Base-by-base conservation (phyloP, 108 stramenopile genomes). In the Aurantiochytrium sp. region DNA sequence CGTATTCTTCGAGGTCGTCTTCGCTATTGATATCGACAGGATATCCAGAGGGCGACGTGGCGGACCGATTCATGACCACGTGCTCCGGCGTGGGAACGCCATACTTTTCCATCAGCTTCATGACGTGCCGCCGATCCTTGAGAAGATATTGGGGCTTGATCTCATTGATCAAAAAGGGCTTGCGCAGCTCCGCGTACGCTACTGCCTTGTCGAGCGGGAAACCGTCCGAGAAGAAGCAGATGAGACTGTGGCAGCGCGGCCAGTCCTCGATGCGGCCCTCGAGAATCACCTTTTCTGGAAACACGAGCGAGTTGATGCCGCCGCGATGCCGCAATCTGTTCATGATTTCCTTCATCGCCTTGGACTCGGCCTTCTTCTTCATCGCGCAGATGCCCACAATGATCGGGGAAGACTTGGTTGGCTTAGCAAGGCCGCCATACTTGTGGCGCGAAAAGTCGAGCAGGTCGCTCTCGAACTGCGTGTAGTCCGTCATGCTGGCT, bases 381-480 rank as follows among this genome's bases (percentile, higher is more conserved):
- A 98, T 97, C 90, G 99, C 99, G 88, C 99, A 99, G 28, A 99
- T 96, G 0, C 99, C 99, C 4, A 99, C 87, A 53, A 92, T 93
- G 35, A 98, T 97, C 43, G 28, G 58, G 8, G 5, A 8, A 51
- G 29, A n/a, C 57, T 23, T 58, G 19, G 14, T 57, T 5, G 87
- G 87, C 87, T 83, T 83, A 12, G 76, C 23, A 10, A 83, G 51
- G 49, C 49, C 45, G 49, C 76, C 76, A 28, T 4, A 83, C 76
- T 83, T 4, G 76, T 83, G 76, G 19, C 51, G 19, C 76, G 76
- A 21, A 12, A 83, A 35, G 76, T 83, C 76, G 10, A 6, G 6
- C 49, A 83, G 12, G 76, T 83, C 76, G 23, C n/a, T 6, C 23
- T 83, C 76, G 51, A 83, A 83, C 4, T 55, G 18, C 10, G 76